Percentiles rank a stretch among this genome's conserved stretches.
Evolutionary conservation across 257 asterid species (phyloP).

Genomic region (Solanum dulcamara): DNA sequence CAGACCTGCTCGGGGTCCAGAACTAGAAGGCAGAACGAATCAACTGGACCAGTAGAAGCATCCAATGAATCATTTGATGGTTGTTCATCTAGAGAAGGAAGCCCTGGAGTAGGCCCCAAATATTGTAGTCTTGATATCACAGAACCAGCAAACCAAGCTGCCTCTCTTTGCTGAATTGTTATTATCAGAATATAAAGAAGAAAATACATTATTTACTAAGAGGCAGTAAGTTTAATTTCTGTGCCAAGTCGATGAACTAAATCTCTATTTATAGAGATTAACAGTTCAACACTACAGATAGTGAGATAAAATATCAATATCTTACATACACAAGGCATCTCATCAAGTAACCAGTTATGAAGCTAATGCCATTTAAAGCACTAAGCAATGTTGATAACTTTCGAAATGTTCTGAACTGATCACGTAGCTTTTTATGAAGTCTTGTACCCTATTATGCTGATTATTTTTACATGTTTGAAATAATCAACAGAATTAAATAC

Average conservation of each 20-base stretch:
- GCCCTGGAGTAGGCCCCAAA: slow-evolving; percentile 52
- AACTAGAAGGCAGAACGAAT: slow-evolving; percentile 58
- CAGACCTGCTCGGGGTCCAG: slow-evolving; percentile 77
- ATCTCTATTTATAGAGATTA: background rate
- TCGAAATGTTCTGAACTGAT: background rate
- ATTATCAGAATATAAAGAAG: background rate
- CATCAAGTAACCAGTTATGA: background rate
- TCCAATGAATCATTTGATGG: slow-evolving; percentile 27
- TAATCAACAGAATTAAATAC: background rate
- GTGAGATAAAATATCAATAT: background rate
- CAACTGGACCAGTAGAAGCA: slow-evolving; percentile 64
- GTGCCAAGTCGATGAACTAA: background rate
- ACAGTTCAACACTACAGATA: background rate
- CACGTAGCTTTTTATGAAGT: background rate
- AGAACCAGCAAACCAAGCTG: slow-evolving; percentile 79
- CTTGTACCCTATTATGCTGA: background rate
- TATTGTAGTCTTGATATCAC: slow-evolving; percentile 71
- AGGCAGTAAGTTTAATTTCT: background rate
- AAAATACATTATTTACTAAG: background rate
- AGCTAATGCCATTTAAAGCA: background rate
- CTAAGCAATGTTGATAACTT: background rate
- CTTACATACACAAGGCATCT: background rate
- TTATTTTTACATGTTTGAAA: background rate
- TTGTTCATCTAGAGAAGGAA: slow-evolving; percentile 35
- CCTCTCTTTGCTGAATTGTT: slow-evolving; percentile 64